Base-by-base conservation (phyloP, 1,139 yeast species). In the Candida sp. region DNA sequence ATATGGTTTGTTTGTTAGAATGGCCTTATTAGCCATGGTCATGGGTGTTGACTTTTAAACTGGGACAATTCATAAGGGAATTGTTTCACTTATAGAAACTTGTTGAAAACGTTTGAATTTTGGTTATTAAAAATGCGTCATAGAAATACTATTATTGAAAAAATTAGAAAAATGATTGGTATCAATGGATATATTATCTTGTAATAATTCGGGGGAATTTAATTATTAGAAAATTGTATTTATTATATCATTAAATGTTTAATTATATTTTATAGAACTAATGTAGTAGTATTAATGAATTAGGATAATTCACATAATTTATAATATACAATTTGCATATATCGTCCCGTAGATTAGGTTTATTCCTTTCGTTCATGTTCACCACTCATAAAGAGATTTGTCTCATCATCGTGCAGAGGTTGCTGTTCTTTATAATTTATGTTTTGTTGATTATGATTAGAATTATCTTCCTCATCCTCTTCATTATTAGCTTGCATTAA, bases 21-120 rank as follows among this genome's bases (percentile, higher is more conserved):
- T 95, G 99, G 99, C 99, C 19, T 75, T 95, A 54, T 79, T 95
- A 65, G 97, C 98, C 48, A 87, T 93, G 95, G 99, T 95, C 52
- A 82, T 95, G 70, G 99, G 99, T 58, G 87, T 81, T 57, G 87
- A 82, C 57, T 76, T 77, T 51, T 73, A 66, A 51, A 15, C 11
- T n/a, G n/a, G 11, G 12, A 23, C 27, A 33, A 40, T 39, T 41
- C 40, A 47, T 49, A 47, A 50, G 55, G 55, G 55, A 51, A 48
- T 49, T 46, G 46, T 23, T 45, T 39, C 38, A 11, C 15, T 36
- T 9, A 5, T 21, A 8, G 19, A 29, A 32, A 37, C 15, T 12
- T 21, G 5, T 19, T 23, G 9, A 5, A 37, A 21, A 29, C n/a
- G 33, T 19, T 37, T 29, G 34, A 8, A 27, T 37, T 37, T 21